These are phyloP conservation scores for Solanum appendiculatum DNA, from an alignment of 257 asterid species.

Conservation along the genomic window DNA sequence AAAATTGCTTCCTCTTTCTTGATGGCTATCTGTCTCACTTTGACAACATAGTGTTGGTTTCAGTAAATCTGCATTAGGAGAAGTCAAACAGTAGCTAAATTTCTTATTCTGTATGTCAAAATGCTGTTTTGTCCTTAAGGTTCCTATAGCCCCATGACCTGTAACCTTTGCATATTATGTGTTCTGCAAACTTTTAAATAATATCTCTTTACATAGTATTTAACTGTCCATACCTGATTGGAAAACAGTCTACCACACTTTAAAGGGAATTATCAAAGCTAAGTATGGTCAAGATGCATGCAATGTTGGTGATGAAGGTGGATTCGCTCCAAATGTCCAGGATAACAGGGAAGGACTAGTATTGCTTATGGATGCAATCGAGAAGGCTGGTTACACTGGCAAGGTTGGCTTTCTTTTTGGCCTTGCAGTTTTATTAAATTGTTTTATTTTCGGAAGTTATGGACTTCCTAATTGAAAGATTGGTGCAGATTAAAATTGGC, in stretches of 20 bases:
- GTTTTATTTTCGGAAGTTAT: neutral
- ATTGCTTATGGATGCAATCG: constrained; percentile 88
- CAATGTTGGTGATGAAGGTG: constrained; percentile 99
- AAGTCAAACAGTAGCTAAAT: neutral
- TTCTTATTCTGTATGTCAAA: neutral
- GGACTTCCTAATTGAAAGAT: neutral
- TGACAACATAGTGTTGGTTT: neutral
- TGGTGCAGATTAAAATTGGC: constrained; percentile 84
- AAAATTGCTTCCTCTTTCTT: neutral
- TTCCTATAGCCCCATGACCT: neutral
- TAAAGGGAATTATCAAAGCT: constrained; percentile 93
- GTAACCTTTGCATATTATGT: neutral
- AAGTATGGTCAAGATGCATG: constrained; percentile 99
- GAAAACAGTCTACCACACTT: constrained; percentile 72
- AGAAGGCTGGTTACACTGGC: constrained; percentile 89
- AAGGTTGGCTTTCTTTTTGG: constrained; percentile 34
- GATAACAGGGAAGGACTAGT: constrained; percentile 94
- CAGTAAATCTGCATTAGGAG: neutral
- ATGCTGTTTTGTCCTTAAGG: neutral
- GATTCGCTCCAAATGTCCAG: constrained; percentile 97
- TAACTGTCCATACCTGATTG: neutral
- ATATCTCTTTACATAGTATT: neutral
- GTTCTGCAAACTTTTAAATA: neutral
- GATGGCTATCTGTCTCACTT: neutral
- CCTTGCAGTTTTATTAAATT: neutral